Percentiles rank a stretch among this genome's conserved stretches.
Evolutionary conservation across 768 basidiomycete genomes (phyloP).

Genomic region (Hygrocybe coccinea): DNA sequence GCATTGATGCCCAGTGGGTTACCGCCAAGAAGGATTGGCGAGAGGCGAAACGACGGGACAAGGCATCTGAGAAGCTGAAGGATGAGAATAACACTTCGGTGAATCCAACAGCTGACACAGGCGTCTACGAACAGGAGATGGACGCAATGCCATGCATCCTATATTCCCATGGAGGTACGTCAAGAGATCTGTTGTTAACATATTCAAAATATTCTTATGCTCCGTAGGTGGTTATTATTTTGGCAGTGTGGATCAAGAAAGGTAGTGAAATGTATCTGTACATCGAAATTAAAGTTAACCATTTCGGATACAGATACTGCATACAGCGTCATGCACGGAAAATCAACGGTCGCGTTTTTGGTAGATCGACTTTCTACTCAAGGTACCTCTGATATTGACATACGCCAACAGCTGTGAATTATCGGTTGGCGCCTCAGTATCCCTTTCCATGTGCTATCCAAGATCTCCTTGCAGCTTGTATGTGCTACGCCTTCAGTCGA

Average conservation of each 20-base stretch:
- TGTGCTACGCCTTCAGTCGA: constrained; percentile 18
- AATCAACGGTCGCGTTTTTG: constrained; percentile 85
- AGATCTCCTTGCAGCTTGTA: constrained; percentile 84
- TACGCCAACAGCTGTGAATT: constrained; percentile 56
- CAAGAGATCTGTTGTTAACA: not conserved
- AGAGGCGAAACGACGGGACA: constrained; percentile 55
- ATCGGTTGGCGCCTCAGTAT: constrained; percentile 91
- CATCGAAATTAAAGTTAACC: not conserved
- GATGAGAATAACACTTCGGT: constrained; percentile 13
- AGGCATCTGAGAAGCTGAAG: constrained; percentile 40
- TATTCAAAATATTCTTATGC: not conserved
- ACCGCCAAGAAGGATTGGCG: constrained; percentile 79
- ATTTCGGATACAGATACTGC: constrained; percentile 45
- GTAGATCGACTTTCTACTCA: constrained; percentile 32
- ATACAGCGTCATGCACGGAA: constrained; percentile 87
- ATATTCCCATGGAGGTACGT: constrained; percentile 70
- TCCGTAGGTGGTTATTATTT: constrained; percentile 74
- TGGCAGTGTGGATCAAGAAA: constrained; percentile 73
- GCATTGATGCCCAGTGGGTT: constrained; percentile 86
- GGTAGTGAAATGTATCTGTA: constrained; percentile 31
- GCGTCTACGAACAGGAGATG: constrained; percentile 62
- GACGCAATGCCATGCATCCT: constrained; percentile 82
- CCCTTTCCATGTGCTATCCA: constrained; percentile 93
- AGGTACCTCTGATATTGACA: constrained; percentile 9
- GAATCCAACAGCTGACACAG: constrained; percentile 29